Evolutionary conservation across 176 grass and related monocot species (phyloP), one percentile per base, ranked within the genome.

Genomic region (barley (Hordeum vulgare)): DNA sequence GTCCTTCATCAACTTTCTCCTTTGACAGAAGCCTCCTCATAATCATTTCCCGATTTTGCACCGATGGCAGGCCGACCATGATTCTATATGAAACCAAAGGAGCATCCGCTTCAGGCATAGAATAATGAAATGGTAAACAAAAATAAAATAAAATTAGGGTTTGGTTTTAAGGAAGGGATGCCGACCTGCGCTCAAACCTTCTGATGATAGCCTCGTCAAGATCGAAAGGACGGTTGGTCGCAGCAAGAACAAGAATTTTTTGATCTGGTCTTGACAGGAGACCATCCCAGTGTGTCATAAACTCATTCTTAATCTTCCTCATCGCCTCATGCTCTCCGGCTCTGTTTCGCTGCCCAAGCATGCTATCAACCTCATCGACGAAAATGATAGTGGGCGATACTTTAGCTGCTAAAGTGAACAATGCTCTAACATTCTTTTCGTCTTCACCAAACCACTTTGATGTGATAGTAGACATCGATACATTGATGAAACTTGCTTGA

Each of bases 401-500:
- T 54, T 94, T 94, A 24, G 93, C 93, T 20, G 93, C 93, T 63
- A 94, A 84, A 6, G 90, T 92, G 70, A 94, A 94, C 82, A 94
- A 28, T 76, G 93, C 93, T 66, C 90, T 84, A 34, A 94, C 90
- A 80, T 94, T 94, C 79, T 94, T 94, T 80, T 94, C 93, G 15
- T 94, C 93, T 85, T 94, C 93, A 57, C 93, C 93, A 73, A 94
- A 94, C 93, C 93, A 94, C 66, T 94, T 94, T 25, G 93, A 94
- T 0, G 93, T 94, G 59, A 94, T 92, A 58, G 93, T 94, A 2
- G 93, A 94, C 93, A 94, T 94, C 0, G 93, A 94, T 18, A 94
- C 93, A 74, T 94, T 94, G 25, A 94, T 94, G 70, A 94, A 94
- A 61, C 93, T 94, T 67, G 93, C 93, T 79, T 86, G 84, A 75